These are phyloP conservation scores for Limonomyces culmigenus DNA, from an alignment of 1,284 basidiomycete genomes.

Conservation along the genomic window DNA sequence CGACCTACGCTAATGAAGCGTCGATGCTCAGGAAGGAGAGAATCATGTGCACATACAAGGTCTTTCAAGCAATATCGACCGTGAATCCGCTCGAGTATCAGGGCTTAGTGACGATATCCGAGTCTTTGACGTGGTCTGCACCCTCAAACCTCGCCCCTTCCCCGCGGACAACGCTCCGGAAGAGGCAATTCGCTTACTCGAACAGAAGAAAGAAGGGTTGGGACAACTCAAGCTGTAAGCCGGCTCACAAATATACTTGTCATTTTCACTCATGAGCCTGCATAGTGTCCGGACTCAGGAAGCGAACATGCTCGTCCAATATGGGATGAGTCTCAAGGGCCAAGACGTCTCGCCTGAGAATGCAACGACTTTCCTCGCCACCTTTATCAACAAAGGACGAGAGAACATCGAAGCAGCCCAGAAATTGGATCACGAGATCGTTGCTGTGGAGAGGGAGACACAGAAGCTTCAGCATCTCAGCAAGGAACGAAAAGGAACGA, in stretches of 20 bases:
- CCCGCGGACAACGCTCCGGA: conserved; percentile 8
- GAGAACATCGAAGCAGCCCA: conserved; percentile 18
- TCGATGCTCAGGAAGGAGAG: conserved; percentile 23
- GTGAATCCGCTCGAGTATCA: conserved; percentile 29
- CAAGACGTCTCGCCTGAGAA: conserved; percentile 23
- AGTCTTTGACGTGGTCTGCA: conserved; percentile 31
- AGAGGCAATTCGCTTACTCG: conserved; percentile 19
- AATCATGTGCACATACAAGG: conserved; percentile 28
- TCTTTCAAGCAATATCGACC: conserved; percentile 28
- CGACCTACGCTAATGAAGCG: not conserved
- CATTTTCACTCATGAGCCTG: not conserved
- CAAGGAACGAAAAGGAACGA: conserved; percentile 18
- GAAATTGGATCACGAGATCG: conserved; percentile 22
- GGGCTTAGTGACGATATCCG: conserved; percentile 24
- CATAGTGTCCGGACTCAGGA: conserved; percentile 18
- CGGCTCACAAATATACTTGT: not conserved
- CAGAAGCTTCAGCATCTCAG: conserved; percentile 16
- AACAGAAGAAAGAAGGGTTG: conserved; percentile 14
- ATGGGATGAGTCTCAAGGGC: conserved; percentile 23
- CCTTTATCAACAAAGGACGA: conserved; percentile 21
- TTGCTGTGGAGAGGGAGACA: conserved; percentile 22
- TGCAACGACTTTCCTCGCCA: conserved; percentile 23
- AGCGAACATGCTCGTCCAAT: conserved; percentile 22
- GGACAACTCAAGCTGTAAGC: conserved; percentile 16
- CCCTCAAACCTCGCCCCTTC: conserved; percentile 9